A percentile compares a stretch with the other conserved stretches of the same genome.
phyloP scores from a whole-genome alignment of 495 filamentous ascomycete genomes.

The Penicillium diatomitis region DNA sequence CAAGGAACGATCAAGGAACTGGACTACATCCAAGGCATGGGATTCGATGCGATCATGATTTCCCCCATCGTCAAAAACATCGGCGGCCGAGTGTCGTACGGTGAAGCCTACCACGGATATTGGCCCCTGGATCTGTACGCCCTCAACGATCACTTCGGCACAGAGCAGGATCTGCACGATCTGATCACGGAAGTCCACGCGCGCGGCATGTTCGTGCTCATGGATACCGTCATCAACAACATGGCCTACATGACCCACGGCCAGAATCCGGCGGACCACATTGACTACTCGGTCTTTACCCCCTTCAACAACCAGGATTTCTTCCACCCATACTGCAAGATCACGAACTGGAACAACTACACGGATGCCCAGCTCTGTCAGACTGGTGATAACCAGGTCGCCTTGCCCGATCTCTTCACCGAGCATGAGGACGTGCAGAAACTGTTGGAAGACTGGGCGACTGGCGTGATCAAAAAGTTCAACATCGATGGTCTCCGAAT shows the following conservation, averaged over 20 bases:
- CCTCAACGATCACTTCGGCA: conserved; percentile 60
- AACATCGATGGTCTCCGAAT: conserved; percentile 69
- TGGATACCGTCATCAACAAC: conserved; percentile 73
- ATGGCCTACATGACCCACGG: conserved; percentile 43
- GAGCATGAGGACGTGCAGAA: conserved; percentile 46
- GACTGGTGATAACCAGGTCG: conserved; percentile 48
- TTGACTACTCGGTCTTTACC: conserved; percentile 52
- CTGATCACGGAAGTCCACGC: conserved; percentile 49
- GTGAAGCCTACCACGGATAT: conserved; percentile 64
- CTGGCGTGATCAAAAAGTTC: conserved; percentile 53
- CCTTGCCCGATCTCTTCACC: conserved; percentile 61
- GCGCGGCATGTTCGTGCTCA: conserved; percentile 63
- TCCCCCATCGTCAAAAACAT: conserved; percentile 64
- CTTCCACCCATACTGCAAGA: conserved; percentile 57
- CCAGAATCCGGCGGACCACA: conserved; percentile 44
- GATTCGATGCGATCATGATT: conserved; percentile 78
- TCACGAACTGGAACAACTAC: conserved; percentile 53
- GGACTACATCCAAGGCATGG: conserved; percentile 60
- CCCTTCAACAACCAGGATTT: conserved; percentile 57
- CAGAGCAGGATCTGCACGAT: conserved; percentile 52
- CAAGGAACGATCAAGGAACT: conserved; percentile 54
- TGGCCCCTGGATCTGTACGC: conserved; percentile 60
- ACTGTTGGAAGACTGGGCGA: conserved; percentile 54
- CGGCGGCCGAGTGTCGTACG: conserved; percentile 34
- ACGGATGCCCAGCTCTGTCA: conserved; percentile 46